These are phyloP conservation scores for Pseudogymnoascus sp. DNA, from an alignment of 2,329 filamentous ascomycete genomes.

Conservation along the genomic window DNA sequence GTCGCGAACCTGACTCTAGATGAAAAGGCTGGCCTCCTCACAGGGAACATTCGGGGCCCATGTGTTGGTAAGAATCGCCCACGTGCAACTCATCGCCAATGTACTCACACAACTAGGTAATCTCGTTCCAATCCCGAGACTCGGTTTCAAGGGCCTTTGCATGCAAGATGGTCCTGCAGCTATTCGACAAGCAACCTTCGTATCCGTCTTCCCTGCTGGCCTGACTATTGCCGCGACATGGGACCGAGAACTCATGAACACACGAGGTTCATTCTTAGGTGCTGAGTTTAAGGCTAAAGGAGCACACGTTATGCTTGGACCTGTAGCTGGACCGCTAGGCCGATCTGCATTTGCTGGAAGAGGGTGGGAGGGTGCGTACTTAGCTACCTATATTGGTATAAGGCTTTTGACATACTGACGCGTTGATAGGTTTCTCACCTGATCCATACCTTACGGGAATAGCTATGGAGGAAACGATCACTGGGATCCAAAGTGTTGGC, in stretches of 20 bases:
- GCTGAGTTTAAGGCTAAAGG: conserved; percentile 68
- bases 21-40: conserved; percentile 43
- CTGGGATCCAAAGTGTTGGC: conserved; percentile 28
- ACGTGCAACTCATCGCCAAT: conserved; percentile 27
- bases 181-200: conserved; percentile 58
- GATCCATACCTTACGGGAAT: conserved; percentile 30
- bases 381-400: neutral
- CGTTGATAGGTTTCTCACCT: conserved; percentile 20
- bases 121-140: conserved; percentile 43
- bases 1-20: conserved; percentile 57
- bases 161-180: conserved; percentile 64
- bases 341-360: conserved; percentile 40
- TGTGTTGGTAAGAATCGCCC: neutral
- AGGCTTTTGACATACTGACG: neutral
- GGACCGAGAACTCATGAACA: conserved; percentile 54
- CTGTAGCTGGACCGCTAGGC: conserved; percentile 42
- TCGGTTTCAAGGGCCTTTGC: conserved; percentile 54
- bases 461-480: conserved; percentile 28
- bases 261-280: conserved; percentile 42
- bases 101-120: conserved; percentile 20
- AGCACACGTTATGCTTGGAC: conserved; percentile 60
- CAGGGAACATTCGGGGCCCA: conserved; percentile 13
- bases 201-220: conserved; percentile 63
- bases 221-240: conserved; percentile 64
- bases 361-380: conserved; percentile 26